Evolutionary conservation across 2,329 filamentous ascomycete species (phyloP).

Genomic region (Colletotrichum viniferum): DNA sequence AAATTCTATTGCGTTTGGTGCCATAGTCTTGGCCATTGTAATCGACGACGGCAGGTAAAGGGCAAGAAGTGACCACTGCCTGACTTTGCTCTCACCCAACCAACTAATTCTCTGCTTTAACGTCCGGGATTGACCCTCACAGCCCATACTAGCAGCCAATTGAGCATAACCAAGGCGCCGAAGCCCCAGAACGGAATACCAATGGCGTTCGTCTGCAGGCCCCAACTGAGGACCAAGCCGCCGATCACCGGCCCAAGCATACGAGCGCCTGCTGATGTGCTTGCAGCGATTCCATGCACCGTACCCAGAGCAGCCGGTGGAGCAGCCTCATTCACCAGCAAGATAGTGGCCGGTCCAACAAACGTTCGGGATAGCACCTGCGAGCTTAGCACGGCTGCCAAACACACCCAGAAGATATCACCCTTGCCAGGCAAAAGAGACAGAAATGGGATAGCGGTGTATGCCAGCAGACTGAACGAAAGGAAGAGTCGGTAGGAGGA

Average conservation of each 20-base stretch:
- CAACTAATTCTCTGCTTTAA: background rate
- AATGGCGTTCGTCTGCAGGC: slow-evolving; percentile 2
- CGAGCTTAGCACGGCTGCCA: slow-evolving; percentile 19
- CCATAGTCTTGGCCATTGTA: background rate
- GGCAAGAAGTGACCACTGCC: background rate
- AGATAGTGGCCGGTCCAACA: slow-evolving; percentile 27
- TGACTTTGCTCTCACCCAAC: background rate
- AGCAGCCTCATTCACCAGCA: slow-evolving; percentile 29
- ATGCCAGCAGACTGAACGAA: slow-evolving; percentile 26
- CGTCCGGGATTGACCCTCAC: background rate
- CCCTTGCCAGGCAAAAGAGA: slow-evolving; percentile 21
- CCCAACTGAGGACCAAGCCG: slow-evolving; percentile 27
- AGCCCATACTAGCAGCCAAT: background rate
- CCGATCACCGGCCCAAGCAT: slow-evolving; percentile 27
- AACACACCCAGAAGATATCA: slow-evolving; percentile 23
- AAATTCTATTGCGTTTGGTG: background rate
- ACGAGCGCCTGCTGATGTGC: slow-evolving; percentile 26
- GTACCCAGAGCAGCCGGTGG: slow-evolving; percentile 26
- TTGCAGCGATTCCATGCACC: slow-evolving; percentile 28
- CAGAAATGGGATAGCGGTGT: slow-evolving; percentile 25
- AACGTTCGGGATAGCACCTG: slow-evolving; percentile 27
- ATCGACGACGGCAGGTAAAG: background rate
- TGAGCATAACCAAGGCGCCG: background rate
- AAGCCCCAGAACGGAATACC: background rate
- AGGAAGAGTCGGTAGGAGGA: slow-evolving; percentile 25